Evolutionary conservation across 2,329 filamentous ascomycete species (phyloP).

Genomic region (Seiridium cupressi): DNA sequence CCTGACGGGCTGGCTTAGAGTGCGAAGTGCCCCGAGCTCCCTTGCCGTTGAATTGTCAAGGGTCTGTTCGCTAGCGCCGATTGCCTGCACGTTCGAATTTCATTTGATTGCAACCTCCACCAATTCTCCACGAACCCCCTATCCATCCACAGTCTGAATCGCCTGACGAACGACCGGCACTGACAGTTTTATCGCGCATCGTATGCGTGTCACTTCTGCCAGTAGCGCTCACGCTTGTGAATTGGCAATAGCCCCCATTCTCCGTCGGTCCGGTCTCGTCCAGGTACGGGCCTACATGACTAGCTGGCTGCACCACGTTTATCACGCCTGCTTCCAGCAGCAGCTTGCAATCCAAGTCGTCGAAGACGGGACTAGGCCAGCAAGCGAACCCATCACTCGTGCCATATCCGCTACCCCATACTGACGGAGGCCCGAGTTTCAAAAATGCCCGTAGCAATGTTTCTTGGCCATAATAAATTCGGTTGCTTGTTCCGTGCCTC

Average conservation of each 20-base stretch:
- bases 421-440: not conserved
- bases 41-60: slow-evolving; percentile 5
- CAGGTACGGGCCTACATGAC: no score
- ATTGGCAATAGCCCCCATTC: no score
- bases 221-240: no score
- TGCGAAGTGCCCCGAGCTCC: slow-evolving; percentile 2
- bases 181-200: not conserved
- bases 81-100: slow-evolving; percentile 8
- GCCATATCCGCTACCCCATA: slow-evolving; percentile 1
- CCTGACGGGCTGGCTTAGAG: not conserved
- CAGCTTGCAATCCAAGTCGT: not conserved
- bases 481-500: slow-evolving; percentile 1
- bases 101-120: slow-evolving; percentile 9
- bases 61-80: slow-evolving; percentile 5
- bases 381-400: not conserved
- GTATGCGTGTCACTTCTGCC: not conserved
- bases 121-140: slow-evolving; percentile 6
- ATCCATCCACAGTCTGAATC: not conserved
- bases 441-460: not conserved
- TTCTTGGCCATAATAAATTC: not conserved
- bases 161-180: not conserved
- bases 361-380: not conserved
- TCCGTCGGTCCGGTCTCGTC: no score
- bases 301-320: no score
- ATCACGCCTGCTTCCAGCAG: not conserved